These are phyloP conservation scores for Aristolochia contorta DNA, from an alignment of 164 flowering plant species.

Conservation along the genomic window DNA sequence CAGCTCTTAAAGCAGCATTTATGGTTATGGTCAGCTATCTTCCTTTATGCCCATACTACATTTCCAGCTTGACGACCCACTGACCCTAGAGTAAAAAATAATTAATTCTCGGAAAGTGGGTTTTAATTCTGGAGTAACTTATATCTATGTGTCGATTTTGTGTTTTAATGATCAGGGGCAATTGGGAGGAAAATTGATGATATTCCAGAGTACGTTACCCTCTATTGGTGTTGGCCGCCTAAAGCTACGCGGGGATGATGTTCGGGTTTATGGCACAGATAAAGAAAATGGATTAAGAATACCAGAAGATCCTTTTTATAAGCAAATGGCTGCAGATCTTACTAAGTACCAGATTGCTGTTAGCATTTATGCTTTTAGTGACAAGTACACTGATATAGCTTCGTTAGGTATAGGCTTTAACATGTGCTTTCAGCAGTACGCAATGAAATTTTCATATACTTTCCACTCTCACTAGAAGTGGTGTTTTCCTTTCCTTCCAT, in stretches of 20 bases:
- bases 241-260: constrained; percentile 87
- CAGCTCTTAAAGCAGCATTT: constrained; percentile 84
- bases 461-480: background rate
- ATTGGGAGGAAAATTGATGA: constrained; percentile 92
- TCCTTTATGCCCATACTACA: background rate
- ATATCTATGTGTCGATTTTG: background rate
- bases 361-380: constrained; percentile 81
- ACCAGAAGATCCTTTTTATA: constrained; percentile 91
- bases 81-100: background rate
- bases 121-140: background rate
- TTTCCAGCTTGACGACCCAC: background rate
- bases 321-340: constrained; percentile 97
- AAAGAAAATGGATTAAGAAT: constrained; percentile 68
- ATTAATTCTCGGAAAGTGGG: background rate
- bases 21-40: constrained; percentile 77
- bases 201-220: constrained; percentile 81
- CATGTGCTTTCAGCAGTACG: background rate
- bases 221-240: constrained; percentile 93
- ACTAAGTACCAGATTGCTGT: constrained; percentile 83
- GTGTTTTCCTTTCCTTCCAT: background rate
- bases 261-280: constrained; percentile 88
- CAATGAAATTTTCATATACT: background rate
- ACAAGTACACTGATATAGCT: constrained; percentile 91
- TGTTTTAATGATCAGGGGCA: constrained; percentile 45
- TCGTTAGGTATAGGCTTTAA: constrained; percentile 51